A percentile compares a stretch with the other conserved stretches of the same genome.
These are phyloP conservation scores for Veloporphyrellus conicus DNA, from an alignment of 1,284 basidiomycete genomes.

Conservation along the genomic window DNA sequence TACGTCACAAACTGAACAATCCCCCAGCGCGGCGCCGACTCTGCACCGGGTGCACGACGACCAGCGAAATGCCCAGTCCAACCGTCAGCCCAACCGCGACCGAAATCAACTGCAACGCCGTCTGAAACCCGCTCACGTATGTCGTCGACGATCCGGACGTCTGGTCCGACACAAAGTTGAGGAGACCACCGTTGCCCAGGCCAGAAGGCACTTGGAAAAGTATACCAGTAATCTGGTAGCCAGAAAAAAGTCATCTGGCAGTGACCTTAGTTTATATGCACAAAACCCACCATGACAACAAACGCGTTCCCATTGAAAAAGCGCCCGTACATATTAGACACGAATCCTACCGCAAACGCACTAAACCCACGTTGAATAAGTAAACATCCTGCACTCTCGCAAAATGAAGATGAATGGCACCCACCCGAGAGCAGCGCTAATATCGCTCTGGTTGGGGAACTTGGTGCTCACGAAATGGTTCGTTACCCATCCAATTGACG, in stretches of 20 bases:
- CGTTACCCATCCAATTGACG: slow-evolving; percentile 74
- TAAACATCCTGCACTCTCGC: neutral
- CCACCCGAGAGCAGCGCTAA: slow-evolving; percentile 67
- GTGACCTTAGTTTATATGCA: neutral
- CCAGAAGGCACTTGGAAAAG: slow-evolving; percentile 87
- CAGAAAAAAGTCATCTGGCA: neutral
- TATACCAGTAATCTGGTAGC: slow-evolving; percentile 66
- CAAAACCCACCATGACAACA: slow-evolving; percentile 60
- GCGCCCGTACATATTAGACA: slow-evolving; percentile 80
- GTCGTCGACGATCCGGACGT: slow-evolving; percentile 47
- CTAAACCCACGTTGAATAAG: slow-evolving; percentile 30
- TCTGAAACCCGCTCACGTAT: slow-evolving; percentile 65
- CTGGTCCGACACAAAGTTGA: slow-evolving; percentile 65
- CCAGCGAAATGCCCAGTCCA: slow-evolving; percentile 62
- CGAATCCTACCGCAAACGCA: slow-evolving; percentile 78
- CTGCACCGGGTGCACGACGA: slow-evolving; percentile 56
- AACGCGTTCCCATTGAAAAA: slow-evolving; percentile 77
- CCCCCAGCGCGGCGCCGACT: slow-evolving; percentile 54
- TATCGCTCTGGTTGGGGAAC: slow-evolving; percentile 69
- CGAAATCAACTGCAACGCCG: slow-evolving; percentile 59
- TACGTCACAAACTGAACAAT: slow-evolving; percentile 34
- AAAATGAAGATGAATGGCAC: slow-evolving; percentile 12
- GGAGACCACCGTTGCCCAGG: slow-evolving; percentile 78
- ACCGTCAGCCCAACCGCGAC: slow-evolving; percentile 68
- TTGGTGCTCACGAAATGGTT: slow-evolving; percentile 69